phyloP scores from a whole-genome alignment of 352 stramenopile species.

The Phytopythium sindhum region DNA sequence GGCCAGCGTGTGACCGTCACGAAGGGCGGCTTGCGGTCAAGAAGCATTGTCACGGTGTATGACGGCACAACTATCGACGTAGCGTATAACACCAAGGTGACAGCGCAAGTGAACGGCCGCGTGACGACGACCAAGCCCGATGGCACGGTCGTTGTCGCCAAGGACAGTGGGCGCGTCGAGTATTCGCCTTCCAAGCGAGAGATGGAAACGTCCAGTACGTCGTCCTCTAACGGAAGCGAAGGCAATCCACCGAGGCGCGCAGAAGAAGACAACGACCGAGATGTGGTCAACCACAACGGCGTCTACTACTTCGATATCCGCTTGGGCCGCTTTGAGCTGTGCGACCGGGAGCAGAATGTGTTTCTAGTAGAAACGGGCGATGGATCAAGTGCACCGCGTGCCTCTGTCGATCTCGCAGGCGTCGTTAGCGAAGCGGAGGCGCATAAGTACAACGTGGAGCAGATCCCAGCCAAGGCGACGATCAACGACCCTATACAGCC shows the following conservation, averaged over 20 bases:
- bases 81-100: conserved; percentile 76
- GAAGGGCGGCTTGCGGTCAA: conserved; percentile 60
- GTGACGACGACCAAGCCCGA: conserved; percentile 45
- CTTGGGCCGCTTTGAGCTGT: conserved; percentile 45
- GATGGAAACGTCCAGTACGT: not conserved
- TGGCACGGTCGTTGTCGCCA: conserved; percentile 46
- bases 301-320: conserved; percentile 78
- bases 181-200: conserved; percentile 19
- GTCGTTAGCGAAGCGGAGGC: conserved; percentile 50
- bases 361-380: conserved; percentile 34
- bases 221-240: not conserved
- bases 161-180: conserved; percentile 72
- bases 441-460: conserved; percentile 42
- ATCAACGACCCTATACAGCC: conserved; percentile 79
- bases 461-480: conserved; percentile 51
- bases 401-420: conserved; percentile 56
- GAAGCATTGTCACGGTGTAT: conserved; percentile 41
- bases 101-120: conserved; percentile 68
- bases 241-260: not conserved
- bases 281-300: conserved; percentile 54
- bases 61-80: conserved; percentile 63
- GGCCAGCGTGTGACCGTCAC: conserved; percentile 64
- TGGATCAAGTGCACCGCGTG: conserved; percentile 9
- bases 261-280: conserved; percentile 54
- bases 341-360: conserved; percentile 70